Evolutionary conservation across 257 asterid genomes (phyloP), one percentile per base, ranked within the genome.

Genomic region (Leonotis leonurus): DNA sequence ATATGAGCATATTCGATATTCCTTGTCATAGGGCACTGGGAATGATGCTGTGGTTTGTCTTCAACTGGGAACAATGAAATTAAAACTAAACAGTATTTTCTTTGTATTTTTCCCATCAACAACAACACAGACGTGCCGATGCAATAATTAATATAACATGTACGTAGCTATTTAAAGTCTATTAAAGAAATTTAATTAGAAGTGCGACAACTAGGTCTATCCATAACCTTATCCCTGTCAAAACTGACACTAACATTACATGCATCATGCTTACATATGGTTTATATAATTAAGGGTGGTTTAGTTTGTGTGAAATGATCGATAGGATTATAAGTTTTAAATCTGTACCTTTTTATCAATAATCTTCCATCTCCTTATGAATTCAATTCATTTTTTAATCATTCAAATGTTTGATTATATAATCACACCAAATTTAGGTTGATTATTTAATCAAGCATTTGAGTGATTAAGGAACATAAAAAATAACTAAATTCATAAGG

Each of bases 151-250:
- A 20, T 7, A 33, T n/a, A n/a, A n/a, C n/a, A 33, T 36, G 48
- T 33, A 1, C 33, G 48, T 20, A 33, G 62, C 48, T 18, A 35
- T 56, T 13, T 33, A 11, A 33, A 2, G 1, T 41, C 39, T 6
- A 6, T 3, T 6, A 33, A 5, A 41, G 11, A 37, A 56, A 10
- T 20, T 35, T 5, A 18, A 56, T 35, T 35, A 33, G 1, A 54
- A 8, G 27, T 51, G n/a, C 13, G 17, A 51, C 21, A 10, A 51
- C 7, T n/a, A 51, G 4, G 3, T 13, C 37, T 30, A 54, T 54
- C 60, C 48, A 35, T 56, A 56, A 56, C 21, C 62, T 56, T 35
- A 56, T 35, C 62, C 32, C 6, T 56, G 32, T 56, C 62, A 20
- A 56, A 5, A 20, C 18, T 21, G 62, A 56, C 62, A 35, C 32